Conservation (phyloP, 1,284 basidiomycete species). For the Sphaerobolus stellatus region DNA sequence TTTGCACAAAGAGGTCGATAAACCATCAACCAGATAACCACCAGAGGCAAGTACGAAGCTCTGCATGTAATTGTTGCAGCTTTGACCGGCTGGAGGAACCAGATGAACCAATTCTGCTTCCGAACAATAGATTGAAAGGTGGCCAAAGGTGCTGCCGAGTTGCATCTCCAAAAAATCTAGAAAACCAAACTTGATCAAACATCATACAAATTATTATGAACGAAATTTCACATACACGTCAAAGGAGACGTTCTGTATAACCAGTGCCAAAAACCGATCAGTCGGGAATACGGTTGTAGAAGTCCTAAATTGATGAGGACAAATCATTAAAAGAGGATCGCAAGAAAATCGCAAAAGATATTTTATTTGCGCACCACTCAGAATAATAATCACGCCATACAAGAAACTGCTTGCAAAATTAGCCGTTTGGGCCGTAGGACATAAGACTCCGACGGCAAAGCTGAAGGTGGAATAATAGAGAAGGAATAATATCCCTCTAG, state of each 20-base stretch:
- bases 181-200: slow-evolving; percentile 38
- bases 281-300: slow-evolving; percentile 57
- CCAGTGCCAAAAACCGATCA: slow-evolving; percentile 79
- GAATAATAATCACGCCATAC: slow-evolving; percentile 61
- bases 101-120: slow-evolving; percentile 54
- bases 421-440: slow-evolving; percentile 64
- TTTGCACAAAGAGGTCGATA: slow-evolving; percentile 50
- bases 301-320: slow-evolving; percentile 54
- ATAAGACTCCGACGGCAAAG: slow-evolving; percentile 65
- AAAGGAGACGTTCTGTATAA: slow-evolving; percentile 80
- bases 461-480: slow-evolving; percentile 59
- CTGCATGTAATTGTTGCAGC: slow-evolving; percentile 60
- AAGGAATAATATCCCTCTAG: slow-evolving; percentile 53
- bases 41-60: slow-evolving; percentile 52
- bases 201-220: slow-evolving; percentile 58
- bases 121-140: slow-evolving; percentile 54
- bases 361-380: slow-evolving; percentile 56
- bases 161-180: not conserved
- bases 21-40: slow-evolving; percentile 68
- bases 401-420: slow-evolving; percentile 61
- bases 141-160: slow-evolving; percentile 27
- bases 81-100: slow-evolving; percentile 59
- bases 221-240: slow-evolving; percentile 40
- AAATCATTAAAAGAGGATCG: slow-evolving; percentile 4
- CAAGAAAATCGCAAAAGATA: slow-evolving; percentile 16